These are phyloP conservation scores for Pythium myriotylum DNA, from an alignment of 352 stramenopile genomes.

Conservation along the genomic window DNA sequence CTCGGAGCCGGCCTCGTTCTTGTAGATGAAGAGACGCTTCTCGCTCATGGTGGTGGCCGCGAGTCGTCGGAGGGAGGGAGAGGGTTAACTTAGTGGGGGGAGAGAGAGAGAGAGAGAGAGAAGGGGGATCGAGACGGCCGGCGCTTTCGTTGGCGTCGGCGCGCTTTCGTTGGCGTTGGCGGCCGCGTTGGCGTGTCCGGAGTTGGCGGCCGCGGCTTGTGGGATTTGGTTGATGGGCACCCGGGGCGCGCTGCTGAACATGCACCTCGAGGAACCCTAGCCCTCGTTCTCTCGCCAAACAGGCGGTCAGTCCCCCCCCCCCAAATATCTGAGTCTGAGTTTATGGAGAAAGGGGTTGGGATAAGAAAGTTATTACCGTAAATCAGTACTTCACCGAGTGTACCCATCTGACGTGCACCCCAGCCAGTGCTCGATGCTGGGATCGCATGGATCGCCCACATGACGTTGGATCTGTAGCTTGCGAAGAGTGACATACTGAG, in stretches of 20 bases:
- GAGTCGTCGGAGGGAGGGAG: not conserved
- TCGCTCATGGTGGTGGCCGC: constrained; percentile 56
- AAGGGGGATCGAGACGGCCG: not conserved
- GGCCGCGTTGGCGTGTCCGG: constrained; percentile 4
- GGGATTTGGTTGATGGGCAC: constrained; percentile 15
- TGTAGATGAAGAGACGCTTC: constrained; percentile 88
- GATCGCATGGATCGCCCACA: constrained; percentile 20
- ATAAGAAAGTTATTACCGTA: too few species aligned
- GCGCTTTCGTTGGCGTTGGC: not conserved
- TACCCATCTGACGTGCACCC: constrained; percentile 4
- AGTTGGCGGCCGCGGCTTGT: not conserved
- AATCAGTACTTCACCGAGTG: not conserved
- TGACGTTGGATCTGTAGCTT: constrained; percentile 10
- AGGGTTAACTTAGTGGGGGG: constrained; percentile 1
- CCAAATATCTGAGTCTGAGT: too few species aligned
- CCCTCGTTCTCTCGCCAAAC: constrained; percentile 18
- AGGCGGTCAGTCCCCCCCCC: not conserved
- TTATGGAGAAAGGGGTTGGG: not conserved
- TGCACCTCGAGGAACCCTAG: constrained; percentile 14
- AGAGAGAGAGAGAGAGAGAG: too few species aligned
- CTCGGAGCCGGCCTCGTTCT: constrained; percentile 83
- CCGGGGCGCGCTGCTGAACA: constrained; percentile 18
- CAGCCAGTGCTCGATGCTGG: constrained; percentile 12
- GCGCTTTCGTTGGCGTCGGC: not conserved
- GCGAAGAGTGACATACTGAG: not conserved